Evolutionary conservation across 768 basidiomycete species (phyloP), one percentile per base, ranked within the genome.

Genomic region (Multifurca ochricompacta): DNA sequence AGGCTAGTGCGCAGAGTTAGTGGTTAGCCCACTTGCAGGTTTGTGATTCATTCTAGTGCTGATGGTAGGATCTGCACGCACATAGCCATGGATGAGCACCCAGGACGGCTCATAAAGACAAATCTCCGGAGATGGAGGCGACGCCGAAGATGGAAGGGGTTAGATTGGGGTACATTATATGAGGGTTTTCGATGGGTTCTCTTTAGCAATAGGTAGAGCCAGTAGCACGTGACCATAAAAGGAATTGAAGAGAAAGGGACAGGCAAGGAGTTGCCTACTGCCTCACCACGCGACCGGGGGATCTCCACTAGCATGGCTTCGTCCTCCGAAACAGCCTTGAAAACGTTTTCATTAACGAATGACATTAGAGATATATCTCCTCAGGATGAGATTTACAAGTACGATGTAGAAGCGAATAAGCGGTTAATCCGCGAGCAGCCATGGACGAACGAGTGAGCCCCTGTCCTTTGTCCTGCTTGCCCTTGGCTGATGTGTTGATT

Each of bases 391-490:
- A 89, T 94, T 48, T 91, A 83, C 71, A 77, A 74, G 28, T 91
- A 79, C 58, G 86, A 91, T 66, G 72, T 71, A 9, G 82, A 80
- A 25, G 83, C 75, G n/a, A 78, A 91, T 68, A 80, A 68, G 64
- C 70, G 73, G 48, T 77, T 91, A 56, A 80, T 83, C 60, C 70
- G 77, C 34, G 83, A 85, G 60, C 73, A 77, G 23, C 91, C 90
- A 27, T 99, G 95, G 95, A 76, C 75, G 53, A 80, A 81, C 64
- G 95, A 98, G 93, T 94, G 59, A 66, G 80, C 74, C 25, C 37
- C 52, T 35, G 48, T 39, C 53, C 47, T 23, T 14, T 3, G 18
- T 10, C 7, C 23, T 27, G 39, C 19, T 34, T 18, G 11, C 37
- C 21, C 44, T 63, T 50, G 55, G 52, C 18, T 3, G 25, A 7